A percentile compares a stretch with the other conserved stretches of the same genome.
phyloP scores from a whole-genome alignment of 2,329 filamentous ascomycete genomes.

The Onygena corvina region DNA sequence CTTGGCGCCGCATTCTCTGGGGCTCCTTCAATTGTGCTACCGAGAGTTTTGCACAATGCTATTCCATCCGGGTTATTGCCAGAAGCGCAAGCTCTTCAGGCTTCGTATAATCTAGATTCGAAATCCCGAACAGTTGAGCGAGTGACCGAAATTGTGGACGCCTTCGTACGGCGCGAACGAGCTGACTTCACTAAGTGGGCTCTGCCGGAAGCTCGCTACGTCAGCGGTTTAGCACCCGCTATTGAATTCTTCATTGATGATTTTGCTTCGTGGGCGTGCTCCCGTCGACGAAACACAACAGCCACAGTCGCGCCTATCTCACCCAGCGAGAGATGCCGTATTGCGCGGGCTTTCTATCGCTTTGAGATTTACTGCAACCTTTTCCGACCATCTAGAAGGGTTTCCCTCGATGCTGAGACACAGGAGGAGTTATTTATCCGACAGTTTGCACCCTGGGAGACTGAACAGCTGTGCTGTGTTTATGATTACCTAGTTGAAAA shows the following conservation, averaged over 20 bases:
- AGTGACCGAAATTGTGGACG: conserved; percentile 6
- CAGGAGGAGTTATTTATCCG: conserved; percentile 12
- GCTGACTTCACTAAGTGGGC: conserved; percentile 6
- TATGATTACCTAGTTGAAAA: conserved; percentile 14
- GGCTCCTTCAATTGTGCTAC: conserved; percentile 3
- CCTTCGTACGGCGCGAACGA: conserved; percentile 3
- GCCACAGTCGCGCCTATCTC: conserved; percentile 4
- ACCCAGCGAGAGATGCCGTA: conserved; percentile 10
- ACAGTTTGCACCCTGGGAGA: conserved; percentile 17
- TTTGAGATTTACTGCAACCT: conserved; percentile 17
- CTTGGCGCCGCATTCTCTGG: conserved; percentile 7
- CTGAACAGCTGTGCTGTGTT: conserved; percentile 17
- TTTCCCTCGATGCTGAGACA: not conserved
- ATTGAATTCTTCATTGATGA: conserved; percentile 14
- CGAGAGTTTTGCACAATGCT: conserved; percentile 3
- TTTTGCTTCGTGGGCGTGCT: conserved; percentile 10
- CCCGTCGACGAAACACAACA: not conserved
- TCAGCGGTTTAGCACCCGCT: conserved; percentile 9
- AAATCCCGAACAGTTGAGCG: conserved; percentile 4
- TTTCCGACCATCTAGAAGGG: conserved; percentile 9
- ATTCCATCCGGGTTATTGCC: conserved; percentile 6
- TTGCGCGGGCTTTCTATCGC: conserved; percentile 15
- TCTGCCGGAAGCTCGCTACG: conserved; percentile 7
- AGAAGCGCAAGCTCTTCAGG: conserved; percentile 9
- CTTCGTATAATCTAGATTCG: conserved; percentile 4